Evolutionary conservation across 192 early-diverging fungal genomes (phyloP), one percentile per base, ranked within the genome.

Genomic region (Podila horticola): DNA sequence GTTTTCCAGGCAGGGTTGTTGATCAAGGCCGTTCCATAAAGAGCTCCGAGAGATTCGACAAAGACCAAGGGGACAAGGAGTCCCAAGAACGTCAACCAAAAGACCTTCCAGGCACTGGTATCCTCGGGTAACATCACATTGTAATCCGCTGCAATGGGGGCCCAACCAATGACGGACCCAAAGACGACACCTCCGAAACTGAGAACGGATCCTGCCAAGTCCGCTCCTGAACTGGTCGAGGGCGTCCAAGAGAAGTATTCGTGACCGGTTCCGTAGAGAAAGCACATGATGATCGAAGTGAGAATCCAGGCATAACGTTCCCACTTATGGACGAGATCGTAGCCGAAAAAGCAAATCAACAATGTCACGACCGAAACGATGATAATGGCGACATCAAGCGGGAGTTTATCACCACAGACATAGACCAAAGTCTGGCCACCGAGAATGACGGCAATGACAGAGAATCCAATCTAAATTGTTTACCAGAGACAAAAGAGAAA

Each of bases 91-190:
- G 74, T 75, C 38, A 75, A 55, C 36, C 31, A 52, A 55, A 75
- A 75, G 5, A 66, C 69, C 30, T 69, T 58, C 31, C 19, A 38
- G 22, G 66, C 11, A 20, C 55, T 57, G 0, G 67, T 75, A 29
- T 69, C 50, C 45, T 51, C 63, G 38, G 64, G 74, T 36, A 75
- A 33, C 19, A 64, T 41, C 62, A 75, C 67, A 36, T 75, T 66
- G n/a, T 58, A 75, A 48, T 69, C 68, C 24, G 68, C 68, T 8
- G 68, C 74, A 20, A 75, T 66, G n/a, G 74, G 74, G 59, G 68
- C 45, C 74, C 74, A 75, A 12, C 74, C 74, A 28, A 66, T 67
- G 4, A 67, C 62, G 8, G 74, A 45, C 13, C 74, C 74, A 30
- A 75, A 75, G 22, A 71, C n/a, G 58, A 75, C 38, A 58, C 74